phyloP scores from a whole-genome alignment of 192 early-diverging fungal genomes.

The Funneliformis geosporum region DNA sequence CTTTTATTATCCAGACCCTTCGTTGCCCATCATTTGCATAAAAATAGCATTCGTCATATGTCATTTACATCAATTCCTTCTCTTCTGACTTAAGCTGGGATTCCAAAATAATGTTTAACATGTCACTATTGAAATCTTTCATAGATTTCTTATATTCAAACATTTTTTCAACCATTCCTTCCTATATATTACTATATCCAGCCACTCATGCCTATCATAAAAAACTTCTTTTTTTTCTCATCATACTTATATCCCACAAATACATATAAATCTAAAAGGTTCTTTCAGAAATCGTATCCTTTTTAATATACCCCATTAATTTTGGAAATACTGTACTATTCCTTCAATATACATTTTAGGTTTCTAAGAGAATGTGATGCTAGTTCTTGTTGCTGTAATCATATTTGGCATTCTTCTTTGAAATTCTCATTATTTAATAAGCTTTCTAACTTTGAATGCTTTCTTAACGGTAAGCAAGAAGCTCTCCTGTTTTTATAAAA shows the following conservation, averaged over 20 bases:
- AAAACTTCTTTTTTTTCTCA: slow-evolving; percentile 32
- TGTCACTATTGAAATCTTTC: slow-evolving; percentile 28
- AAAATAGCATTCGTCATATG: slow-evolving; percentile 33
- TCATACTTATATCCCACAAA: slow-evolving; percentile 20
- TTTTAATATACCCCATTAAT: slow-evolving; percentile 2
- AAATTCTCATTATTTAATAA: slow-evolving; percentile 14
- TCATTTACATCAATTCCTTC: slow-evolving; percentile 9
- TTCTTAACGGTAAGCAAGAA: too few species aligned
- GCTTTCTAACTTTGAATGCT: neutral
- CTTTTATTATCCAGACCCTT: slow-evolving; percentile 21
- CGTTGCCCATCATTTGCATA: slow-evolving; percentile 31
- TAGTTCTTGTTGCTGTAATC: slow-evolving; percentile 5
- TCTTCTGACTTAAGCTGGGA: slow-evolving; percentile 9
- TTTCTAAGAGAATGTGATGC: neutral
- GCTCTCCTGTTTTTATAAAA: neutral
- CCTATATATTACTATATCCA: slow-evolving; percentile 33
- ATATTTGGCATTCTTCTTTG: slow-evolving; percentile 4
- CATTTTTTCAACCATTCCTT: slow-evolving; percentile 30
- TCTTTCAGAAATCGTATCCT: neutral
- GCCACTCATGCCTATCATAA: slow-evolving; percentile 22
- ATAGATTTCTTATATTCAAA: slow-evolving; percentile 28
- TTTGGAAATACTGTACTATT: slow-evolving; percentile 25
- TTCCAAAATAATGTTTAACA: slow-evolving; percentile 15
- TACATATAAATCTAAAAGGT: slow-evolving; percentile 13
- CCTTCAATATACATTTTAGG: slow-evolving; percentile 17